phyloP scores from a whole-genome alignment of 768 basidiomycete genomes.

The Pleurotus salmoneostramineus region DNA sequence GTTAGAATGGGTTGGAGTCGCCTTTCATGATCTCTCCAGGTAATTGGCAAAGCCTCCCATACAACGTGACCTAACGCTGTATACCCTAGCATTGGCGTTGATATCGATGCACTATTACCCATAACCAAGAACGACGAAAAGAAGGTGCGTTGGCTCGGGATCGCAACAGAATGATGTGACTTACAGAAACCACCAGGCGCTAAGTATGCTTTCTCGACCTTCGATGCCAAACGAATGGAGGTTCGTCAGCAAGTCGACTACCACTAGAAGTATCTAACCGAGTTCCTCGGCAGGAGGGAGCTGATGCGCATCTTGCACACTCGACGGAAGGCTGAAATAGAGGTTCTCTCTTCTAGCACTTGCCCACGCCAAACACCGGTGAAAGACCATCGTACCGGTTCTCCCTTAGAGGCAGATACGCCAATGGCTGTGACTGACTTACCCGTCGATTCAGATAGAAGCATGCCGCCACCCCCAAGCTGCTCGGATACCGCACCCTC shows the following conservation, averaged over 20 bases:
- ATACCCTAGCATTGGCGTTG: slow-evolving; percentile 51
- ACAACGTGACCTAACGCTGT: background rate
- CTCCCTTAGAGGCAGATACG: no score
- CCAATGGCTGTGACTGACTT: no score
- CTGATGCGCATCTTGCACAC: slow-evolving; percentile 74
- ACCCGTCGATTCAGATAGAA: no score
- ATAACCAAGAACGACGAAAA: slow-evolving; percentile 69
- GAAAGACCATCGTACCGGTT: no score
- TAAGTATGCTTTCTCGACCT: slow-evolving; percentile 52
- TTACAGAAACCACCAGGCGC: slow-evolving; percentile 39
- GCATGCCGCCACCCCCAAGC: no score
- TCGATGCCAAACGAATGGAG: slow-evolving; percentile 49
- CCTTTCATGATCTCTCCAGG: slow-evolving; percentile 62
- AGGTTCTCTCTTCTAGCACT: slow-evolving; percentile 43
- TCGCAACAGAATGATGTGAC: background rate
- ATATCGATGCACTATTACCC: slow-evolving; percentile 58
- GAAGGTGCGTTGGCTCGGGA: slow-evolving; percentile 45
- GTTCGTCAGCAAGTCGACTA: slow-evolving; percentile 26
- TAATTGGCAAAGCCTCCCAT: slow-evolving; percentile 24
- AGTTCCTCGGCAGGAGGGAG: slow-evolving; percentile 54
- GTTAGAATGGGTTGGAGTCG: slow-evolving; percentile 79
- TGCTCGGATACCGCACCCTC: background rate
- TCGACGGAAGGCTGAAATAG: slow-evolving; percentile 92
- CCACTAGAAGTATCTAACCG: background rate
- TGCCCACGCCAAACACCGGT: background rate